Evolutionary conservation across 2,329 filamentous ascomycete genomes (phyloP).

Genomic region (Daldinia sp.): DNA sequence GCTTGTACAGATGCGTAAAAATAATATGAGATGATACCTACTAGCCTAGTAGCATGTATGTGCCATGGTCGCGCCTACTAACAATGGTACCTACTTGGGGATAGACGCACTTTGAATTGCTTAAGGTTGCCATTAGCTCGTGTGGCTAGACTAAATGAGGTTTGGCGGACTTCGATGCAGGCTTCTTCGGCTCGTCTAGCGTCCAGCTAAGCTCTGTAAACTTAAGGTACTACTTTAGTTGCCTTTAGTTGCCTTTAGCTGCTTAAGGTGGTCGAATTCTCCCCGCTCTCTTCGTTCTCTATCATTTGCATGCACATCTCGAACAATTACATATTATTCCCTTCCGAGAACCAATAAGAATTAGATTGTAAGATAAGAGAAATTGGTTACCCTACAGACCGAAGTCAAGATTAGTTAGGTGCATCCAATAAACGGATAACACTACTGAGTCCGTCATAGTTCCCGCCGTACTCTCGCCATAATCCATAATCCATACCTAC

Average conservation of each 20-base stretch:
- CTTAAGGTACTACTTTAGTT: too few species aligned
- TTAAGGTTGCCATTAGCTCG: constrained; percentile 15
- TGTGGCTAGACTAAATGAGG: background rate
- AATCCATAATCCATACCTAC: constrained; percentile 6
- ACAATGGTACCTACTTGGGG: background rate
- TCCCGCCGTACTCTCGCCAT: constrained; percentile 15
- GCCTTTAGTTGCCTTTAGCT: background rate
- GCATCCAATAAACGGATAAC: constrained; percentile 18
- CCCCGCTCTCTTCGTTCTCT: constrained; percentile 18
- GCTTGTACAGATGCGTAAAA: background rate
- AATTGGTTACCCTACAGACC: constrained; percentile 29
- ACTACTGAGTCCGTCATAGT: constrained; percentile 25
- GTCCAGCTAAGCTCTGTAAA: constrained; percentile 25
- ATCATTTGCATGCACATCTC: background rate
- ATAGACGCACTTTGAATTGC: background rate
- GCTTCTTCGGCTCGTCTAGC: constrained; percentile 51
- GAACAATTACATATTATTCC: constrained; percentile 19
- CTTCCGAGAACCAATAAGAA: constrained; percentile 21
- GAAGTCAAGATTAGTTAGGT: constrained; percentile 24
- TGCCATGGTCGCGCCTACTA: background rate
- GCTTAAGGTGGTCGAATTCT: background rate
- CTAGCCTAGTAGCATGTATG: too few species aligned
- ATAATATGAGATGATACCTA: background rate
- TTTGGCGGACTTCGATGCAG: constrained; percentile 46
- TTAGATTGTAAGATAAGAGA: constrained; percentile 26